Evolutionary conservation across 768 basidiomycete genomes (phyloP), one percentile per base, ranked within the genome.

Genomic region (Hygrocybe coccinea): DNA sequence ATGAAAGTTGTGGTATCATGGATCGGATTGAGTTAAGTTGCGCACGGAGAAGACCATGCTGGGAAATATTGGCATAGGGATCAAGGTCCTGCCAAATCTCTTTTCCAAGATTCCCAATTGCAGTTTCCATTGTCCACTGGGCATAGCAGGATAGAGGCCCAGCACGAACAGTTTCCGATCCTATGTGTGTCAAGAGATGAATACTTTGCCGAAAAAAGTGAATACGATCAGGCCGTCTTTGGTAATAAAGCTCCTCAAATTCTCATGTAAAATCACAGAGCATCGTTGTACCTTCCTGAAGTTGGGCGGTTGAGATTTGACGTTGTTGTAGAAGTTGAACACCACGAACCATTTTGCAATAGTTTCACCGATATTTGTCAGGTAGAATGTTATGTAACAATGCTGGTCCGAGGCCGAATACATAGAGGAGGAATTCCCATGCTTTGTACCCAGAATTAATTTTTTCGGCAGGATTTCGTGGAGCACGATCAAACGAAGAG

Each of bases 401-500:
- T 5, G 45, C 60, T 0, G 57, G 62, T 10, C 54, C 54, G 17
- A 63, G 55, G 17, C 54, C 54, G 24, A 19, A 58, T n/a, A 60
- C 17, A 34, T 60, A 60, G 14, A 63, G 58, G 58, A 60, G 29
- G 24, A 29, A 62, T 34, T 62, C 56, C 24, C 25, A 54, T 10
- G 61, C 61, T 36, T 63, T 63, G 54, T 62, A 63, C 10, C 60
- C 58, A 46, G 52, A 60, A 62, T 25, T 50, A 9, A 73, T 62
- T 47, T 72, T 73, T 52, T 72, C 65, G 0, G 68, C 69, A 24
- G 62, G 61, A 44, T 73, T 71, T 0, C 68, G 59, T 0, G 71
- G 74, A 4, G 70, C 65, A 10, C 64, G 64, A 43, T 71, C 70
- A 55, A 72, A 71, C 71, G 65, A 71, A 5, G 64, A 60, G 3